Evolutionary conservation across 352 stramenopile species (phyloP).

Genomic region (Nothophytophthora sp.): DNA sequence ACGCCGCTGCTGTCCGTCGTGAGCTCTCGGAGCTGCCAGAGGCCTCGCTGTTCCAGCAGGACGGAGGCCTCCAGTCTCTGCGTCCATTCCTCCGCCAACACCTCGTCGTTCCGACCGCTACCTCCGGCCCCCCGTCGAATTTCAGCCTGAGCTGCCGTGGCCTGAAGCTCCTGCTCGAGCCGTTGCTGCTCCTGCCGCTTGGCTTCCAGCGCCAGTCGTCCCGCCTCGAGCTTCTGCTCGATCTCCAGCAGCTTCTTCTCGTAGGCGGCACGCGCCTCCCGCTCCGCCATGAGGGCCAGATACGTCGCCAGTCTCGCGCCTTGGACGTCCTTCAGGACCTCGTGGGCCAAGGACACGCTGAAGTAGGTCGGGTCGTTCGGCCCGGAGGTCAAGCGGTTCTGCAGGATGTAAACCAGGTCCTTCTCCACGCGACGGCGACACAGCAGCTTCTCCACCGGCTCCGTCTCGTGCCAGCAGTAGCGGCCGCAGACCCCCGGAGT

Average conservation of each 20-base stretch:
- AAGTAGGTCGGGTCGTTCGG: constrained; percentile 52
- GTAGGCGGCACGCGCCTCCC: constrained; percentile 45
- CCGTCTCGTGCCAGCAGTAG: constrained; percentile 63
- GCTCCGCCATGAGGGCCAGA: constrained; percentile 43
- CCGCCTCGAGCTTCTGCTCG: constrained; percentile 64
- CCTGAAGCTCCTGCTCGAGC: constrained; percentile 51
- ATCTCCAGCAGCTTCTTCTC: constrained; percentile 62
- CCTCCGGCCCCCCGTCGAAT: constrained; percentile 22
- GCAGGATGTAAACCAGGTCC: constrained; percentile 55
- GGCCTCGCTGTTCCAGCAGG: constrained; percentile 44
- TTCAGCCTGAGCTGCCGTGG: constrained; percentile 26
- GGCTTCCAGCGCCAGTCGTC: constrained; percentile 50
- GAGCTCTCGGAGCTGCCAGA: constrained; percentile 68
- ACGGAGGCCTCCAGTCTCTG: constrained; percentile 42
- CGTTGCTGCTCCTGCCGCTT: constrained; percentile 69
- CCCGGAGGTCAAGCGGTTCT: constrained; percentile 37
- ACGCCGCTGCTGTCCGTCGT: constrained; percentile 45
- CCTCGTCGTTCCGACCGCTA: constrained; percentile 10
- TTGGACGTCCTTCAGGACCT: constrained; percentile 49
- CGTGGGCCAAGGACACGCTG: constrained; percentile 49
- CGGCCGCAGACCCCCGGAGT: constrained; percentile 54
- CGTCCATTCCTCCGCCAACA: constrained; percentile 45
- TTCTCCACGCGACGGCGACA: constrained; percentile 49
- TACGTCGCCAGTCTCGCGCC: constrained; percentile 44
- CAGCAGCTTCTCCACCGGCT: constrained; percentile 32